phyloP scores from a whole-genome alignment of 2,329 filamentous ascomycete genomes.

The Hypocreales sp. region DNA sequence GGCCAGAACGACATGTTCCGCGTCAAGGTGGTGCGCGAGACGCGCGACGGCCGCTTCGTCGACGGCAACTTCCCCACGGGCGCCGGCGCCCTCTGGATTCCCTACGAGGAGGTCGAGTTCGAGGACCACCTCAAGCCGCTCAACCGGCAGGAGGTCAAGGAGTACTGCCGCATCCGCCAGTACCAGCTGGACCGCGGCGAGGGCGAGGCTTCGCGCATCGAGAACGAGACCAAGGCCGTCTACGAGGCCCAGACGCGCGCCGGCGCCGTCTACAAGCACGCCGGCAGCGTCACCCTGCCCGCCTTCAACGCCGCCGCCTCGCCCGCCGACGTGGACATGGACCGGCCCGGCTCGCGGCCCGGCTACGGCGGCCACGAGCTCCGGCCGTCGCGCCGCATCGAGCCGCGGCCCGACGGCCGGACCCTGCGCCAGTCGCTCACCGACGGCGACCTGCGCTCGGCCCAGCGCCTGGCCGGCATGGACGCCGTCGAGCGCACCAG shows the following conservation, averaged over 20 bases:
- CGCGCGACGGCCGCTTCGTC: constrained; percentile 40
- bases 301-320: constrained; percentile 9
- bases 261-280: constrained; percentile 14
- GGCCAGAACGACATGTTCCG: constrained; percentile 50
- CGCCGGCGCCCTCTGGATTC: constrained; percentile 45
- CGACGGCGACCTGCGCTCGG: constrained; percentile 6
- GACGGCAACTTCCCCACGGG: constrained; percentile 45
- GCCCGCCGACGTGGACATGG: constrained; percentile 4
- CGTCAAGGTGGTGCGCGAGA: constrained; percentile 44
- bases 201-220: constrained; percentile 24
- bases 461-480: constrained; percentile 9
- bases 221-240: constrained; percentile 37
- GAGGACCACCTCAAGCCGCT: constrained; percentile 37
- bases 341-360: constrained; percentile 3
- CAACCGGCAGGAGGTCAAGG: constrained; percentile 41
- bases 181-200: constrained; percentile 40
- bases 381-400: constrained; percentile 26
- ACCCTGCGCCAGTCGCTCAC: constrained; percentile 12
- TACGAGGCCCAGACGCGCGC: constrained; percentile 31
- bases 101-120: constrained; percentile 45
- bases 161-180: constrained; percentile 47
- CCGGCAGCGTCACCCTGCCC: constrained; percentile 5
- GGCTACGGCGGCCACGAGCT: constrained; percentile 21
- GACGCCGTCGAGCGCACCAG: constrained; percentile 30
- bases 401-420: constrained; percentile 14